Evolutionary conservation across 2,329 filamentous ascomycete species (phyloP).

Genomic region (Trichoderma pleuroti): DNA sequence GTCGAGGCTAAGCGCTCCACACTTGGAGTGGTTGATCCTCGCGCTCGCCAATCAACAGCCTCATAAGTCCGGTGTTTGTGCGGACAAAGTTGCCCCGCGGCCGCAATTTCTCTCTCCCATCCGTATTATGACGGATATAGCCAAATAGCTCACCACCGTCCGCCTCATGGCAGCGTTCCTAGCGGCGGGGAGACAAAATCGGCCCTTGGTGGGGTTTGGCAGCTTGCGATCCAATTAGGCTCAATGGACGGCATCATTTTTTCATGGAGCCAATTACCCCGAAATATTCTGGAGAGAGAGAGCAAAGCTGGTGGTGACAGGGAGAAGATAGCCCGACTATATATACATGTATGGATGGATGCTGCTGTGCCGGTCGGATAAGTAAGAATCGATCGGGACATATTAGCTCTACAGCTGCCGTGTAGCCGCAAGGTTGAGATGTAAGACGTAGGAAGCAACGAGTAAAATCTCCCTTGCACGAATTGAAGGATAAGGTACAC

Average conservation of each 20-base stretch:
- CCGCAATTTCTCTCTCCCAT: not conserved
- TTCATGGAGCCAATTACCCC: not conserved
- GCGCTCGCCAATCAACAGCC: slow-evolving; percentile 8
- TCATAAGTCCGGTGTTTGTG: not conserved
- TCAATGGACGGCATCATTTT: slow-evolving; percentile 2
- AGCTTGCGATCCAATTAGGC: slow-evolving; percentile 16
- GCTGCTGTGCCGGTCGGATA: not conserved
- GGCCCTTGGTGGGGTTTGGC: not conserved
- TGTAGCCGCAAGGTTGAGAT: not conserved
- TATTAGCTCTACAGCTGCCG: not conserved
- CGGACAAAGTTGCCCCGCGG: slow-evolving; percentile 19
- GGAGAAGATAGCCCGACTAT: not conserved
- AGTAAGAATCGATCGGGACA: not conserved
- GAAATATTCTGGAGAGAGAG: not conserved
- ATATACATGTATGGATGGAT: not conserved
- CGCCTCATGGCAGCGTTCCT: not conserved
- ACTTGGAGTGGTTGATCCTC: not conserved
- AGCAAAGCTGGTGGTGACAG: not conserved
- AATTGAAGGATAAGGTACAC: not conserved
- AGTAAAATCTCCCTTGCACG: not conserved
- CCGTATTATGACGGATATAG: not conserved
- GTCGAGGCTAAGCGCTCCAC: not conserved
- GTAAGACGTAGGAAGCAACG: not conserved
- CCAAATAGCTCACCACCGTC: not conserved
- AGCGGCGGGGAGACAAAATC: not conserved